Conservation (phyloP, 2,329 filamentous ascomycete species). For the Periglandula ipomoeae region DNA sequence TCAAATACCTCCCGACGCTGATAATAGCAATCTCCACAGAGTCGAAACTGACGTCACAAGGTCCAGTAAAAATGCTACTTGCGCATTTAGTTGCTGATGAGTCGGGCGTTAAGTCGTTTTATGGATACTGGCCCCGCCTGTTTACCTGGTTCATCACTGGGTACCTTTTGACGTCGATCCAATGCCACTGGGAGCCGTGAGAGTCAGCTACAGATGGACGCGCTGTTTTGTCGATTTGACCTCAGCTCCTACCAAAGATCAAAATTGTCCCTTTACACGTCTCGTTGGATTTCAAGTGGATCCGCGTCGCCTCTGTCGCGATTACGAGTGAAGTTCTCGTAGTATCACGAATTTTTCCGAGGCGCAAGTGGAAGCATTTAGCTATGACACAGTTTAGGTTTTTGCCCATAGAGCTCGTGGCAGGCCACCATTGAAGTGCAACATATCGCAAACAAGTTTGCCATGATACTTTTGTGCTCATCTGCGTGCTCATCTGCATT, state of each 20-base stretch:
- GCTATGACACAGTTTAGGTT: too few species aligned
- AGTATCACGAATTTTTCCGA: too few species aligned
- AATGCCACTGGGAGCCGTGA: neutral
- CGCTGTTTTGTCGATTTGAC: neutral
- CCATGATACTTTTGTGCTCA: too few species aligned
- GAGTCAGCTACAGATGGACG: neutral
- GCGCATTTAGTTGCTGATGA: neutral
- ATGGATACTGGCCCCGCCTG: neutral
- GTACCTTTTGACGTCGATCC: neutral
- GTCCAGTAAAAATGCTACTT: neutral
- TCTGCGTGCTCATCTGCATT: too few species aligned
- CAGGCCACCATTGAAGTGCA: too few species aligned
- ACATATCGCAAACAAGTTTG: too few species aligned
- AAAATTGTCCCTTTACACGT: neutral
- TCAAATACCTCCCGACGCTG: neutral
- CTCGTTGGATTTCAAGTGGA: neutral
- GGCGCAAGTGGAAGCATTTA: too few species aligned
- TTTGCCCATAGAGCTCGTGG: too few species aligned
- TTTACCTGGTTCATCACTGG: neutral
- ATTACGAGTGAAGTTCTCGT: neutral
- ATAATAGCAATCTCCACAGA: neutral
- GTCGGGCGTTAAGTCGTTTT: neutral
- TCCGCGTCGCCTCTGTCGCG: neutral
- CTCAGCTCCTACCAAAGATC: neutral
- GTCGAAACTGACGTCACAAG: neutral